Evolutionary conservation across 345 rosid species (phyloP).

Genomic region (Corymbia maculata): DNA sequence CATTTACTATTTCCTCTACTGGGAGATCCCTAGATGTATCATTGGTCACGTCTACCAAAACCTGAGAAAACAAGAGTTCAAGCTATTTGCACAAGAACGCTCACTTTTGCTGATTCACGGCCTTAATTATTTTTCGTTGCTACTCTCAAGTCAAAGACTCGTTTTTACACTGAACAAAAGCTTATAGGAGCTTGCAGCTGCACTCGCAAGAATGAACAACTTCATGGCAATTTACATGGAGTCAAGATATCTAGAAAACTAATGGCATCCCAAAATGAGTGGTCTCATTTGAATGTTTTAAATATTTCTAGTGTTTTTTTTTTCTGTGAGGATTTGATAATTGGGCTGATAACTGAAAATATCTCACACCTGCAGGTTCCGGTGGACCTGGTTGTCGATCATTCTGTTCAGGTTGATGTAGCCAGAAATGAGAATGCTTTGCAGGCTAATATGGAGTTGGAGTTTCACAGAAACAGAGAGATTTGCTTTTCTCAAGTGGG

Average conservation of each 20-base stretch:
- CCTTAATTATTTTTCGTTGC: not conserved
- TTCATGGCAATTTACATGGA: not conserved
- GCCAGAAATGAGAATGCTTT: conserved; percentile 67
- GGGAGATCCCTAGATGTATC: not conserved
- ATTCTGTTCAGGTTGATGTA: conserved; percentile 88
- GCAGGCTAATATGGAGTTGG: conserved; percentile 57
- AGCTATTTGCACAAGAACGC: not conserved
- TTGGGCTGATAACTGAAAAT: not conserved
- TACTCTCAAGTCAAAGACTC: not conserved
- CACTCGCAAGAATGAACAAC: not conserved
- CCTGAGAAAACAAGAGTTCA: not conserved
- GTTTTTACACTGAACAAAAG: not conserved
- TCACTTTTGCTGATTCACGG: not conserved
- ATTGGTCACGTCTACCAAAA: not conserved
- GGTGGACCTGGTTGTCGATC: conserved; percentile 80
- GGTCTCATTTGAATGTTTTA: not conserved
- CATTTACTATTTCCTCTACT: not conserved
- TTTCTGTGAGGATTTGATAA: not conserved
- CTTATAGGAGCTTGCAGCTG: not conserved
- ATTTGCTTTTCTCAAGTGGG: conserved; percentile 70
- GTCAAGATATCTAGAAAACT: not conserved
- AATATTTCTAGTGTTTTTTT: not conserved
- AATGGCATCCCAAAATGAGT: not conserved
- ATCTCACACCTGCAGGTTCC: conserved; percentile 46
- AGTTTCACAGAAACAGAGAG: conserved; percentile 58